phyloP scores from a whole-genome alignment of 2,329 filamentous ascomycete species.

The Zasmidium citrigriseum region DNA sequence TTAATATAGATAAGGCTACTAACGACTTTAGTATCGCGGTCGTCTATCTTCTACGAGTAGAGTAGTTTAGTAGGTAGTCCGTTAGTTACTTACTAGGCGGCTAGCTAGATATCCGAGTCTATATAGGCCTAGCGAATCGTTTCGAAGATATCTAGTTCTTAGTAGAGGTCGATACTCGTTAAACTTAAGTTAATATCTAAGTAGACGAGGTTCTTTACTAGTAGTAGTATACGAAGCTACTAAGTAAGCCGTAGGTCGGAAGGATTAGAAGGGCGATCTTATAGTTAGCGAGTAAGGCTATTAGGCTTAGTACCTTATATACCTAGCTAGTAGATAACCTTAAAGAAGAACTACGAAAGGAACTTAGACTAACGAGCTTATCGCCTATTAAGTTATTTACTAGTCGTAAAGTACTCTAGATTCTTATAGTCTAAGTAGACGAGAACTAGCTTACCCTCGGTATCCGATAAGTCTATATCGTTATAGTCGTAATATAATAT shows the following conservation, averaged over 20 bases:
- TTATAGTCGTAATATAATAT: constrained; percentile 10
- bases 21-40: not conserved
- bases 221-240: not conserved
- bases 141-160: not conserved
- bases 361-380: too few species aligned
- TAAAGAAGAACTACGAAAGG: too few species aligned
- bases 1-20: not conserved
- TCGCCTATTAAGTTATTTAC: constrained; percentile 30
- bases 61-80: not conserved
- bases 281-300: not conserved
- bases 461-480: too few species aligned
- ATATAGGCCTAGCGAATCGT: not conserved
- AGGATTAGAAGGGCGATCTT: not conserved
- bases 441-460: too few species aligned
- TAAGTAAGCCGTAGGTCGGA: not conserved
- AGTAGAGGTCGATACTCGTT: not conserved
- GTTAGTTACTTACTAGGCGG: not conserved
- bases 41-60: not conserved
- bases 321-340: too few species aligned
- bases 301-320: not conserved
- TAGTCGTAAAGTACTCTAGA: constrained; percentile 34
- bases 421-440: constrained; percentile 35
- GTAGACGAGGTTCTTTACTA: not conserved
- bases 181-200: not conserved
- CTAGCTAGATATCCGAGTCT: not conserved